Evolutionary conservation across 2,329 filamentous ascomycete species (phyloP).

Genomic region (Rutstroemia sp.): DNA sequence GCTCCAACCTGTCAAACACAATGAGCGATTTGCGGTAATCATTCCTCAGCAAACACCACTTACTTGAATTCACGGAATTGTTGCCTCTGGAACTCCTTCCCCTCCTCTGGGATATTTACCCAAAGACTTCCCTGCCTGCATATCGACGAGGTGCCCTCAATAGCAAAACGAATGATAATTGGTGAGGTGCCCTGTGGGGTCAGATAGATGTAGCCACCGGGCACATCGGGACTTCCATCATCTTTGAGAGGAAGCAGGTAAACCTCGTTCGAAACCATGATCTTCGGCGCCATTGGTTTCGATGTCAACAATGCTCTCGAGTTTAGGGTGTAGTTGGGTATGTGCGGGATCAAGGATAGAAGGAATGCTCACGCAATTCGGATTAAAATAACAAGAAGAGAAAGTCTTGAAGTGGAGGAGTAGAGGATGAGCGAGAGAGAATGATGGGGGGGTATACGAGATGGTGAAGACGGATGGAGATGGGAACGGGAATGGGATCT

Average conservation of each 20-base stretch:
- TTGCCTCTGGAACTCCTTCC: constrained; percentile 66
- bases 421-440: too few species aligned
- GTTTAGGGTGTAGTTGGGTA: too few species aligned
- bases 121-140: constrained; percentile 90
- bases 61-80: constrained; percentile 87
- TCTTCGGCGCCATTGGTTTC: constrained; percentile 47
- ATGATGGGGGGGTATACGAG: too few species aligned
- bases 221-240: constrained; percentile 82
- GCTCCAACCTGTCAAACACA: constrained; percentile 55
- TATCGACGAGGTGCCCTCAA: constrained; percentile 92
- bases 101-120: constrained; percentile 86
- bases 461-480: too few species aligned
- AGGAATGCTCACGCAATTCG: neutral
- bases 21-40: too few species aligned
- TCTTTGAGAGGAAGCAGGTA: constrained; percentile 90
- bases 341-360: neutral
- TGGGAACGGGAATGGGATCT: too few species aligned
- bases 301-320: neutral
- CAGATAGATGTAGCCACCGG: constrained; percentile 86
- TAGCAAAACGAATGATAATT: constrained; percentile 78
- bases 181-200: constrained; percentile 66
- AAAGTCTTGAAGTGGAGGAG: too few species aligned
- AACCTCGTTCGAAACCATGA: constrained; percentile 61
- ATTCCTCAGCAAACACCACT: constrained; percentile 27
- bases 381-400: neutral